Conservation (phyloP, 2,329 filamentous ascomycete genomes). For the Aspergillus sp. region DNA sequence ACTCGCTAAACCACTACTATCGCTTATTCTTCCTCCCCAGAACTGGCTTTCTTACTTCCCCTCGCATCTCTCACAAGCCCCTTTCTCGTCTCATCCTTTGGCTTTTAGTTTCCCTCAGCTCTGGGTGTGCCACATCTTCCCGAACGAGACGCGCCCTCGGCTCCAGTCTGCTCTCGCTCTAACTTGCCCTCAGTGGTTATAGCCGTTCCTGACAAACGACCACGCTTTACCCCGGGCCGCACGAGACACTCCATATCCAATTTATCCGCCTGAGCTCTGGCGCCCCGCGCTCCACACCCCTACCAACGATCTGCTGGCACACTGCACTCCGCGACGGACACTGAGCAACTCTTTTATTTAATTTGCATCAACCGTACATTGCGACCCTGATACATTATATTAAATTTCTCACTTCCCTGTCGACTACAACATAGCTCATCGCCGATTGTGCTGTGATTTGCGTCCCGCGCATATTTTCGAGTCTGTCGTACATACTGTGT, state of each 20-base stretch:
- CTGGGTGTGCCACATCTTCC: background rate
- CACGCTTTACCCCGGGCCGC: background rate
- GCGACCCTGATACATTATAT: background rate
- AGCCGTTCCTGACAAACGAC: background rate
- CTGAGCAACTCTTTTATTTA: background rate
- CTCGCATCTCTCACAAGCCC: slow-evolving; percentile 3
- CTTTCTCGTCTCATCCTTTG: background rate
- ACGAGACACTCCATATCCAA: background rate
- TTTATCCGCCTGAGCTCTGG: background rate
- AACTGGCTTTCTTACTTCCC: slow-evolving; percentile 5
- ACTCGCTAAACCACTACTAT: slow-evolving; percentile 17
- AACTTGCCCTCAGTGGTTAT: background rate
- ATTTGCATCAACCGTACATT: background rate
- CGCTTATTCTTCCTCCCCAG: slow-evolving; percentile 17
- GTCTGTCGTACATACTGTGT: background rate
- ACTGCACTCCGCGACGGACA: background rate
- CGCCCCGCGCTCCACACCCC: background rate
- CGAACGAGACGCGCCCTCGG: slow-evolving; percentile 2
- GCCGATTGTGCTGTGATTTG: background rate
- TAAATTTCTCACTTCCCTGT: background rate
- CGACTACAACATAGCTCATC: background rate
- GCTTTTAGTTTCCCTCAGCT: background rate
- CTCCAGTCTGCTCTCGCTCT: background rate
- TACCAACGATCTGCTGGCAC: background rate
- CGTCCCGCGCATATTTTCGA: background rate